Percentiles rank a stretch among this genome's conserved stretches.
Conservation (phyloP, 23 red algal species). For the Agarophyton chilense region DNA sequence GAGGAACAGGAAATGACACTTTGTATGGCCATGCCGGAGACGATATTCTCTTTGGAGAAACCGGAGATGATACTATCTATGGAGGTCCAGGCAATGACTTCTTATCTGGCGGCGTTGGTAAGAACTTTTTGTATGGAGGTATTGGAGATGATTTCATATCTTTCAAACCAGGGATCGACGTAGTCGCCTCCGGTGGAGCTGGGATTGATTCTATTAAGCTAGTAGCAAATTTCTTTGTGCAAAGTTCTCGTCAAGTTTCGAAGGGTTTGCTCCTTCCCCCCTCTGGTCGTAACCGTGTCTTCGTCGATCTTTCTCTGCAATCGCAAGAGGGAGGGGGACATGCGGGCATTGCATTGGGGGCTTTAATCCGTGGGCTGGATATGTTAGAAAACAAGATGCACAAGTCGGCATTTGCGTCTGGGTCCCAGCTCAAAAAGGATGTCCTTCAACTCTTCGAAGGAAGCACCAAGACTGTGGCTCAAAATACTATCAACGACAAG, state of each 20-base stretch:
- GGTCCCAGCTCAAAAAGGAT: background rate
- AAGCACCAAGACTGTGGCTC: too few species aligned
- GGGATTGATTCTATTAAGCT: conserved; percentile 4
- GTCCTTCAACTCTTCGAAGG: background rate
- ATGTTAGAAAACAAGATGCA: background rate
- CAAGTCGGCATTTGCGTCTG: conserved; percentile 2
- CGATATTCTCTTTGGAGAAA: conserved; percentile 4
- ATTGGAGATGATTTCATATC: background rate
- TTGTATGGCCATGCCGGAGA: background rate
- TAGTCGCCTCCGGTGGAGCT: background rate
- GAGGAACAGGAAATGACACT: background rate
- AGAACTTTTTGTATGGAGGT: background rate
- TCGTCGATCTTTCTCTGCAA: background rate
- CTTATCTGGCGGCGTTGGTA: background rate
- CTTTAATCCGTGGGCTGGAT: background rate
- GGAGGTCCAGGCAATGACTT: conserved; percentile 13
- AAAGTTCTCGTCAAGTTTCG: background rate
- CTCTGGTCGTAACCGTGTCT: background rate
- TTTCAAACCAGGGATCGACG: background rate
- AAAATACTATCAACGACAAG: too few species aligned
- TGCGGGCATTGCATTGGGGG: background rate
- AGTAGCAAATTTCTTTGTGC: background rate
- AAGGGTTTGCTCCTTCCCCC: background rate
- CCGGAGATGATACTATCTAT: conserved; percentile 1
- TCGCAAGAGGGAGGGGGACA: background rate